Conservation (phyloP, 768 basidiomycete genomes). For the Symmetrospora coprosmae region DNA sequence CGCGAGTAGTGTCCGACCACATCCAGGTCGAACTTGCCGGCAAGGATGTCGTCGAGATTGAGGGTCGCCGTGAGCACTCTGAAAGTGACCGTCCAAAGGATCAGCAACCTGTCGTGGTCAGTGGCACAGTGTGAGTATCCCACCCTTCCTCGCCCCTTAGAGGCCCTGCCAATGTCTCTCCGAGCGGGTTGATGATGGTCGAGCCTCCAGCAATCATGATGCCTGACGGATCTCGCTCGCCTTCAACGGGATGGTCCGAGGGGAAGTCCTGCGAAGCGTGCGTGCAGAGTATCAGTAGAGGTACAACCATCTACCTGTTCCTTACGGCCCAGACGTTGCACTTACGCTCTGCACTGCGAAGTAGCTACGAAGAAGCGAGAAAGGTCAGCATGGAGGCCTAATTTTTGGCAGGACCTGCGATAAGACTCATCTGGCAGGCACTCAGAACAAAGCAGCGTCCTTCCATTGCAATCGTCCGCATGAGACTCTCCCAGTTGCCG, state of each 20-base stretch:
- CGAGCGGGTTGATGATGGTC: slow-evolving; percentile 12
- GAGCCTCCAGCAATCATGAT: slow-evolving; percentile 9
- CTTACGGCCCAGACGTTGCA: too few species aligned
- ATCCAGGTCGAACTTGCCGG: slow-evolving; percentile 23
- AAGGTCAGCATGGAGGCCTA: slow-evolving; percentile 3
- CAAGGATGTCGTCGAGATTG: slow-evolving; percentile 20
- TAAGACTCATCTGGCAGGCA: slow-evolving; percentile 30
- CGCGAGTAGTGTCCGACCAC: slow-evolving; percentile 23
- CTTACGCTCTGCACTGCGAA: slow-evolving; percentile 9
- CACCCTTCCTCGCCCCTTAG: slow-evolving; percentile 21
- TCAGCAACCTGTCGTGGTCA: not conserved
- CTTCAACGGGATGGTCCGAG: slow-evolving; percentile 5
- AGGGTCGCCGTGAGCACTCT: slow-evolving; percentile 20
- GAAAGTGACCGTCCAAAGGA: not conserved
- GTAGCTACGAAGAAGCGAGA: not conserved
- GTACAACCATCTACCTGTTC: too few species aligned
- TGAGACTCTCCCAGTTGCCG: slow-evolving; percentile 45
- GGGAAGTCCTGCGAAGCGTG: slow-evolving; percentile 23
- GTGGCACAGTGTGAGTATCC: not conserved
- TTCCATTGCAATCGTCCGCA: slow-evolving; percentile 53
- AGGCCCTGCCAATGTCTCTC: slow-evolving; percentile 23
- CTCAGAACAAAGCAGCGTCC: slow-evolving; percentile 57
- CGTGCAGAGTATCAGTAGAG: too few species aligned
- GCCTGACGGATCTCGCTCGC: not conserved
- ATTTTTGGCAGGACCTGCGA: not conserved